These are phyloP conservation scores for Strobilomyces echinocephalus DNA, from an alignment of 768 basidiomycete genomes.

Conservation along the genomic window DNA sequence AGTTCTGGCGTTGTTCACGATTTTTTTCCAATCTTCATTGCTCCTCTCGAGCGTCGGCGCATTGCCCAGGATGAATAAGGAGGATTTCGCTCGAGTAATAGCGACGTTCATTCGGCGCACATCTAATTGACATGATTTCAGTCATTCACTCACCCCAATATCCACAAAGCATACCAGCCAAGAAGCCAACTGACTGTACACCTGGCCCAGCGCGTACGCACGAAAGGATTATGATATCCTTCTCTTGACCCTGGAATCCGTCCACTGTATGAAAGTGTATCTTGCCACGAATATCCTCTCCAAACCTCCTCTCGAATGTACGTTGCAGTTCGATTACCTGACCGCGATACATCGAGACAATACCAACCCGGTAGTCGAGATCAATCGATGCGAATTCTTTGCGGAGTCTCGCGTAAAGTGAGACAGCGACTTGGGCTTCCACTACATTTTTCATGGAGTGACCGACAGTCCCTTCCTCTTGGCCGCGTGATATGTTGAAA, in stretches of 20 bases:
- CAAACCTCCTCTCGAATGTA: constrained; percentile 68
- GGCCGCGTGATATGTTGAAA: constrained; percentile 69
- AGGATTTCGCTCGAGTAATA: constrained; percentile 91
- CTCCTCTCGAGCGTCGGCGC: constrained; percentile 85
- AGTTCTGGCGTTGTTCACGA: constrained; percentile 69
- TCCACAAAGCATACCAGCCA: constrained; percentile 51
- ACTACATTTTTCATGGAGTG: constrained; percentile 72
- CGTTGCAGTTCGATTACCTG: constrained; percentile 74
- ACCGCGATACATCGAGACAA: constrained; percentile 94
- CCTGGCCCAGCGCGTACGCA: constrained; percentile 92
- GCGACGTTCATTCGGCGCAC: constrained; percentile 97
- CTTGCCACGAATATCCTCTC: constrained; percentile 57
- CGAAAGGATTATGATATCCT: constrained; percentile 95
- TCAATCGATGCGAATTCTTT: constrained; percentile 57
- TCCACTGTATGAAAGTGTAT: constrained; percentile 98
- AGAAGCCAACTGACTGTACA: constrained; percentile 80
- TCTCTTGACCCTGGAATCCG: constrained; percentile 98
- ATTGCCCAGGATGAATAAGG: constrained; percentile 90
- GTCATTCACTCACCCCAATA: not conserved
- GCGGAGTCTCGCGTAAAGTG: constrained; percentile 67
- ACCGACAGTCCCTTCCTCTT: constrained; percentile 49
- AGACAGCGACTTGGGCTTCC: constrained; percentile 73
- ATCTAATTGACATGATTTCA: constrained; percentile 38
- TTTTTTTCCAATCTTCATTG: constrained; percentile 71
- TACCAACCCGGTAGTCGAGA: constrained; percentile 53